Percentiles rank a stretch among this genome's conserved stretches.
Conservation (phyloP, 2,329 filamentous ascomycete species). For the Fusarium citri region DNA sequence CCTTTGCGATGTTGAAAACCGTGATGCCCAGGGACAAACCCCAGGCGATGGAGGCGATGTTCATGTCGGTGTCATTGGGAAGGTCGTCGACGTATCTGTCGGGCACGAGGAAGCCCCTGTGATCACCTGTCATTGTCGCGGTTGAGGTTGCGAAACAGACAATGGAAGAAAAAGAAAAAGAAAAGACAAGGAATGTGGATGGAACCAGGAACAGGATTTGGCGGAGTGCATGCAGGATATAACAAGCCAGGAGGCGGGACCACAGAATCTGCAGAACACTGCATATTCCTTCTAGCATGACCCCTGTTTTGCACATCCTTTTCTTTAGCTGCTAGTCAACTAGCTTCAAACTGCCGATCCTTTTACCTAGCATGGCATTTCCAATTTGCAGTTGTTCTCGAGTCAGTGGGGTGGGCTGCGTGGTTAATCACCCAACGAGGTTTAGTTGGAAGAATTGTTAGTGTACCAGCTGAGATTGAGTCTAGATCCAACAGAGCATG, state of each 20-base stretch:
- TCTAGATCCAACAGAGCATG: background rate
- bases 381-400: background rate
- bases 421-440: background rate
- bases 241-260: background rate
- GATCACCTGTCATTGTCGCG: constrained; percentile 31
- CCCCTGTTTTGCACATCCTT: constrained; percentile 5
- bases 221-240: constrained; percentile 3
- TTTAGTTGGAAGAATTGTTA: background rate
- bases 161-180: background rate
- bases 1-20: constrained; percentile 43
- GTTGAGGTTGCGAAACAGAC: background rate
- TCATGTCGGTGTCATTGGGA: constrained; percentile 43
- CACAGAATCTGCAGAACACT: constrained; percentile 16
- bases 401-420: background rate
- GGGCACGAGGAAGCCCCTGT: constrained; percentile 39
- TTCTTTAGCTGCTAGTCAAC: too few relatives aligned
- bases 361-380: background rate
- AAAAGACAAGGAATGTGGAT: constrained; percentile 8
- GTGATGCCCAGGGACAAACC: constrained; percentile 43
- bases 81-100: constrained; percentile 32
- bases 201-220: background rate
- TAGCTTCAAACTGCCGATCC: constrained; percentile 16
- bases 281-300: background rate
- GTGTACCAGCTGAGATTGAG: background rate
- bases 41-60: constrained; percentile 46